Percentiles rank a stretch among this genome's conserved stretches.
phyloP scores from a whole-genome alignment of 2,329 filamentous ascomycete genomes.

The Sporothrix phasma region DNA sequence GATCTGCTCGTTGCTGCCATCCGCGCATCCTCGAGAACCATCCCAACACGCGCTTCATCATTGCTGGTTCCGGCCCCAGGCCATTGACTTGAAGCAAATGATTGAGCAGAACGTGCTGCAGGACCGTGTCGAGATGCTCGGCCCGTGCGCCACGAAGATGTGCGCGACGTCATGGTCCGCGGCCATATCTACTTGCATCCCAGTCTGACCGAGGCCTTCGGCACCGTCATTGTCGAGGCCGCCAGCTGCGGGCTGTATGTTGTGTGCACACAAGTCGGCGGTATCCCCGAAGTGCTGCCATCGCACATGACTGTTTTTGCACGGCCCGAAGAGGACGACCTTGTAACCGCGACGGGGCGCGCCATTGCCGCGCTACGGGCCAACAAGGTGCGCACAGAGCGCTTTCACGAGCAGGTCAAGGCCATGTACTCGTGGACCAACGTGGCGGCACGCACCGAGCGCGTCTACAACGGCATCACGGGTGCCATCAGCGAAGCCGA shows the following conservation, averaged over 20 bases:
- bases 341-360: conserved; percentile 78
- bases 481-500: conserved; percentile 77
- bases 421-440: conserved; percentile 99
- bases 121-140: conserved; percentile 85
- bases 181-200: conserved; percentile 96
- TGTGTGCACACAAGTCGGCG: conserved; percentile 90
- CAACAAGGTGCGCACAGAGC: conserved; percentile 80
- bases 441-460: conserved; percentile 84
- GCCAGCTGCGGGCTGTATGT: conserved; percentile 93
- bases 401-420: conserved; percentile 93
- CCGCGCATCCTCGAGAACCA: conserved; percentile 78
- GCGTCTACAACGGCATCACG: conserved; percentile 88
- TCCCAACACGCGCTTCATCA: conserved; percentile 91
- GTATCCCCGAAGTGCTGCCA: conserved; percentile 91
- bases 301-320: conserved; percentile 97
- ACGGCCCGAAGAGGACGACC: conserved; percentile 89
- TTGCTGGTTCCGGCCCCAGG: conserved; percentile 88
- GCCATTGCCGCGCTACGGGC: conserved; percentile 80
- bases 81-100: conserved; percentile 97
- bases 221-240: conserved; percentile 94
- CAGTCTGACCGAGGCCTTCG: conserved; percentile 90
- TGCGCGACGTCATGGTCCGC: conserved; percentile 92
- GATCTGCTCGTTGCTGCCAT: conserved; percentile 95
- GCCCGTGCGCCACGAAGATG: conserved; percentile 92
- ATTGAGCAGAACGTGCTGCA: conserved; percentile 90